Conservation (phyloP, 2,329 filamentous ascomycete genomes). For the Phialophora chinensis region DNA sequence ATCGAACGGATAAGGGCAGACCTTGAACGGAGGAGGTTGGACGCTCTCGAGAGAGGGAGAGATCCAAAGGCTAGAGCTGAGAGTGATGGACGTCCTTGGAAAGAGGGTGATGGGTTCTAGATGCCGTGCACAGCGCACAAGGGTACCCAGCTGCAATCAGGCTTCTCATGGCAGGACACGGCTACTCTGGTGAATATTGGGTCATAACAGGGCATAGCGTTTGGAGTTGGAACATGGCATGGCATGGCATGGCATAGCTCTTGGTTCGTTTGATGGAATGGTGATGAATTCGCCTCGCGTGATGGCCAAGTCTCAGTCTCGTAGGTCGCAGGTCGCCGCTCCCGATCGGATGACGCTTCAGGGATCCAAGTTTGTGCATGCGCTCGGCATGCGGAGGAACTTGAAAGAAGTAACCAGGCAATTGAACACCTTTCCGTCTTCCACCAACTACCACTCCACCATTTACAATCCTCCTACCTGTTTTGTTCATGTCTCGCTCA, state of each 20-base stretch:
- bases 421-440: slow-evolving; percentile 32
- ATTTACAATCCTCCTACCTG: background rate
- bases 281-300: background rate
- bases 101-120: slow-evolving; percentile 61
- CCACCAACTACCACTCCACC: slow-evolving; percentile 3
- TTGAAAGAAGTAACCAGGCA: slow-evolving; percentile 21
- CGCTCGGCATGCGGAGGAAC: slow-evolving; percentile 27
- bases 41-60: slow-evolving; percentile 58
- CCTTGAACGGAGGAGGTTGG: slow-evolving; percentile 50
- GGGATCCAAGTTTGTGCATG: slow-evolving; percentile 2
- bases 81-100: slow-evolving; percentile 61
- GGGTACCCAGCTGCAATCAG: background rate
- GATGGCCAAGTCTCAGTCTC: background rate
- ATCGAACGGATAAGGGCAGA: slow-evolving; percentile 53
- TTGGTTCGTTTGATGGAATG: background rate
- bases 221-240: background rate
- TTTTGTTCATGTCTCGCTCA: slow-evolving; percentile 1
- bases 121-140: background rate
- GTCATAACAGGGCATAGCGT: background rate
- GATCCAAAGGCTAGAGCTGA: slow-evolving; percentile 59
- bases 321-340: too few species aligned
- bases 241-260: background rate
- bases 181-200: background rate
- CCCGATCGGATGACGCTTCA: background rate
- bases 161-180: background rate